A percentile compares a stretch with the other conserved stretches of the same genome.
Conservation (phyloP, 202 grass and related monocot species). For the Schoenoplectus tabernaemontani region DNA sequence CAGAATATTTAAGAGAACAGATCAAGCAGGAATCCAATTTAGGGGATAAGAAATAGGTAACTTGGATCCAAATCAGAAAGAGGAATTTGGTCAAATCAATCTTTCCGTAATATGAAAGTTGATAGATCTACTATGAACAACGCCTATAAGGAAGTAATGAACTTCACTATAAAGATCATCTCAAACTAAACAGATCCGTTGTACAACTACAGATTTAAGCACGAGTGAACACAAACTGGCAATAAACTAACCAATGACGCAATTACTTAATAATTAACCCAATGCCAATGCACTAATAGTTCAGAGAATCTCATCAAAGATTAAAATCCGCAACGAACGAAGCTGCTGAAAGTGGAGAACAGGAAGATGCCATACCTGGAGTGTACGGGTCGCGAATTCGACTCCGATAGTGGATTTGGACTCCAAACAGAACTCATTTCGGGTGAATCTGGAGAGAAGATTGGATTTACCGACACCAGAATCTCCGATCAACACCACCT, state of each 20-base stretch:
- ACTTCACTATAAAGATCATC: neutral
- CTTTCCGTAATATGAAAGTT: neutral
- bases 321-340: constrained; percentile 6
- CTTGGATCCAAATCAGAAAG: neutral
- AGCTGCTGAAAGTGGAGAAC: neutral
- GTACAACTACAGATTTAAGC: constrained; percentile 17
- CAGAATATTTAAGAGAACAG: neutral
- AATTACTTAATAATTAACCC: neutral
- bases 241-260: neutral
- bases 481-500: constrained; percentile 95
- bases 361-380: constrained; percentile 35
- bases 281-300: neutral
- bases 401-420: constrained; percentile 96
- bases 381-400: constrained; percentile 74
- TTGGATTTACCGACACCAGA: constrained; percentile 90
- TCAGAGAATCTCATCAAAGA: neutral
- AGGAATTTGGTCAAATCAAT: neutral
- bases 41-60: neutral
- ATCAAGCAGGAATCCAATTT: neutral
- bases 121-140: constrained; percentile 12
- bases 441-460: constrained; percentile 88
- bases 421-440: constrained; percentile 93
- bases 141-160: neutral
- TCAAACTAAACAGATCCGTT: neutral
- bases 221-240: neutral